These are phyloP conservation scores for Lentinus polychrous DNA, from an alignment of 1,284 basidiomycete genomes.

Conservation along the genomic window DNA sequence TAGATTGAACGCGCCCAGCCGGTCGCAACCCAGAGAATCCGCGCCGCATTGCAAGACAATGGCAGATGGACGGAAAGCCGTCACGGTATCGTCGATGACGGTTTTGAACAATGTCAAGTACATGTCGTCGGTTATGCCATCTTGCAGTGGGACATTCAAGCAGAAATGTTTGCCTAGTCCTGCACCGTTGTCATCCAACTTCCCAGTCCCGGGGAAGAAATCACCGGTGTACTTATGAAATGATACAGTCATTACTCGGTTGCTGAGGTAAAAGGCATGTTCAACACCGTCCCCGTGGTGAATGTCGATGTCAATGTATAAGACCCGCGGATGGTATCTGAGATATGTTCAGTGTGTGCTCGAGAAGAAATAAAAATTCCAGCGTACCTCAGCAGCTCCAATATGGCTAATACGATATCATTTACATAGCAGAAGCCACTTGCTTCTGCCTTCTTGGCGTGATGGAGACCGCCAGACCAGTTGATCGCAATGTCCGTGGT, in stretches of 20 bases:
- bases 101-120: constrained; percentile 95
- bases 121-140: constrained; percentile 96
- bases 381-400: constrained; percentile 80
- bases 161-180: constrained; percentile 91
- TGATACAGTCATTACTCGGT: constrained; percentile 96
- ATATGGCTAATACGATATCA: constrained; percentile 88
- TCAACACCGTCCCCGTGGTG: constrained; percentile 97
- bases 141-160: constrained; percentile 91
- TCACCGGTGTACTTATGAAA: constrained; percentile 99
- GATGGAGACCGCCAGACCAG: constrained; percentile 95
- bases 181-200: constrained; percentile 85
- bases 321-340: constrained; percentile 84
- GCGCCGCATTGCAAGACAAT: constrained; percentile 98
- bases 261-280: constrained; percentile 96
- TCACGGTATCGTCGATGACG: constrained; percentile 91
- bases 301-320: constrained; percentile 97
- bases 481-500: constrained; percentile 95
- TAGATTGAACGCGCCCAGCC: constrained; percentile 95
- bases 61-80: constrained; percentile 81
- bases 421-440: constrained; percentile 97
- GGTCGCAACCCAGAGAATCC: constrained; percentile 91
- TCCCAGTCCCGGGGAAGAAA: constrained; percentile 96
- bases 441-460: constrained; percentile 93
- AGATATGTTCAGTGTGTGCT: not conserved
- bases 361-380: not conserved